phyloP scores from a whole-genome alignment of 2,329 filamentous ascomycete species.

The Colletotrichum orchidophilum region DNA sequence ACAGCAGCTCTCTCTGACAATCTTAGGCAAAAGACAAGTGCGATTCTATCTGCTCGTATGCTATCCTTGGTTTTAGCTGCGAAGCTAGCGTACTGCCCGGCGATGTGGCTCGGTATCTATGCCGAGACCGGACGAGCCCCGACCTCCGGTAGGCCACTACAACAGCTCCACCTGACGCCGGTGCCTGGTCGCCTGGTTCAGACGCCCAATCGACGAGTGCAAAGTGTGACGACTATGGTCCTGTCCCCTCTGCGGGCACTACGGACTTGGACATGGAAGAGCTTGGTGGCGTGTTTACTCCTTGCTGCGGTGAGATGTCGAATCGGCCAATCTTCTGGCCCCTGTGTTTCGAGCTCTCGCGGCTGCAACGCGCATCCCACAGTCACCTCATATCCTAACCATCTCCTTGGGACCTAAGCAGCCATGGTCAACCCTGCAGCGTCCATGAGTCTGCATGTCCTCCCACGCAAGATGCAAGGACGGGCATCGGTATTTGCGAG shows the following conservation, averaged over 20 bases:
- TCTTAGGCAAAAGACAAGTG: background rate
- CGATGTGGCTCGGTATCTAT: slow-evolving; percentile 24
- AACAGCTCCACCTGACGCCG: slow-evolving; percentile 20
- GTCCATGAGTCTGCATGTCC: background rate
- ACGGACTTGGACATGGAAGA: background rate
- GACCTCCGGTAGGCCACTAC: slow-evolving; percentile 17
- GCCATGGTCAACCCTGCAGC: slow-evolving; percentile 30
- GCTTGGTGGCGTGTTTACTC: background rate
- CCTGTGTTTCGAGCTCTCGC: slow-evolving; percentile 29
- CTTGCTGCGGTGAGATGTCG: slow-evolving; percentile 1
- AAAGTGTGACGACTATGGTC: slow-evolving; percentile 21
- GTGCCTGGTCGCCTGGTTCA: slow-evolving; percentile 25
- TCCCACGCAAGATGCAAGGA: slow-evolving; percentile 20
- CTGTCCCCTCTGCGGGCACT: background rate
- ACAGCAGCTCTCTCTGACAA: background rate
- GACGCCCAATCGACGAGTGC: slow-evolving; percentile 11
- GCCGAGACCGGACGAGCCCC: slow-evolving; percentile 30
- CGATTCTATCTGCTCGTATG: background rate
- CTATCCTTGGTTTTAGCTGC: slow-evolving; percentile 26
- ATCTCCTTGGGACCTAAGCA: slow-evolving; percentile 27
- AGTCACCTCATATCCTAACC: slow-evolving; percentile 31
- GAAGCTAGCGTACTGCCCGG: slow-evolving; percentile 24
- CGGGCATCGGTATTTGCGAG: slow-evolving; percentile 30
- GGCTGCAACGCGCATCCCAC: slow-evolving; percentile 23
- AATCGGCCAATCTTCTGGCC: slow-evolving; percentile 25